Percentiles rank a stretch among this genome's conserved stretches.
Evolutionary conservation across 371 early-diverging fungal genomes (phyloP).

Genomic region (Rhizopus delemar): DNA sequence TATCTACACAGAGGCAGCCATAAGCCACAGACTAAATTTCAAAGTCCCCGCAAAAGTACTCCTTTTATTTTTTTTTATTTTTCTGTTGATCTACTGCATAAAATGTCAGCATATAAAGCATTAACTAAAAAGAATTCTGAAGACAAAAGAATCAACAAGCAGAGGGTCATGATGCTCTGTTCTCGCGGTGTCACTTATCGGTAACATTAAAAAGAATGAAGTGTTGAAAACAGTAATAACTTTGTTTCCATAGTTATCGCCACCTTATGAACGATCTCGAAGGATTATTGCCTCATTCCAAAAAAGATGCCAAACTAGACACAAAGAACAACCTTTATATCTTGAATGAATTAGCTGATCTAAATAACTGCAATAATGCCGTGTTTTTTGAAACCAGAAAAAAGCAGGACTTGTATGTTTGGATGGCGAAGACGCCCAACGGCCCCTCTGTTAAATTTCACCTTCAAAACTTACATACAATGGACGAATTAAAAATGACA

Average conservation of each 20-base stretch:
- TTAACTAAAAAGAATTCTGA: constrained; percentile 20
- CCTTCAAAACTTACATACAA: constrained; percentile 95
- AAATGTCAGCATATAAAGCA: constrained; percentile 9
- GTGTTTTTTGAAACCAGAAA: constrained; percentile 94
- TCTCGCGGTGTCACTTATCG: constrained; percentile 88
- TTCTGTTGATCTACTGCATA: too few species aligned
- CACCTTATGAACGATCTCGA: constrained; percentile 90
- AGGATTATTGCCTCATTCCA: constrained; percentile 88
- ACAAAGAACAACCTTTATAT: constrained; percentile 85
- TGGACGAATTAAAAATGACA: constrained; percentile 96
- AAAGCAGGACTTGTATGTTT: constrained; percentile 91
- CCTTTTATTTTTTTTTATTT: too few species aligned
- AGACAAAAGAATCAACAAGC: constrained; percentile 72
- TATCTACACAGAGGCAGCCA: too few species aligned
- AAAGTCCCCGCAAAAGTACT: too few species aligned
- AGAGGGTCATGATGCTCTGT: constrained; percentile 86
- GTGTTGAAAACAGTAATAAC: neutral
- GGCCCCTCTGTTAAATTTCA: constrained; percentile 95
- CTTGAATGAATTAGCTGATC: constrained; percentile 93
- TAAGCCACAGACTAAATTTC: too few species aligned
- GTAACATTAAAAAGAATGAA: constrained; percentile 41
- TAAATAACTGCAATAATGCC: constrained; percentile 96
- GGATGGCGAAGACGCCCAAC: constrained; percentile 93
- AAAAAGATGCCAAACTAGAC: constrained; percentile 93
- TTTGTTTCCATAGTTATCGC: constrained; percentile 65